These are phyloP conservation scores for Trametes maxima DNA, from an alignment of 768 basidiomycete species.

Conservation along the genomic window DNA sequence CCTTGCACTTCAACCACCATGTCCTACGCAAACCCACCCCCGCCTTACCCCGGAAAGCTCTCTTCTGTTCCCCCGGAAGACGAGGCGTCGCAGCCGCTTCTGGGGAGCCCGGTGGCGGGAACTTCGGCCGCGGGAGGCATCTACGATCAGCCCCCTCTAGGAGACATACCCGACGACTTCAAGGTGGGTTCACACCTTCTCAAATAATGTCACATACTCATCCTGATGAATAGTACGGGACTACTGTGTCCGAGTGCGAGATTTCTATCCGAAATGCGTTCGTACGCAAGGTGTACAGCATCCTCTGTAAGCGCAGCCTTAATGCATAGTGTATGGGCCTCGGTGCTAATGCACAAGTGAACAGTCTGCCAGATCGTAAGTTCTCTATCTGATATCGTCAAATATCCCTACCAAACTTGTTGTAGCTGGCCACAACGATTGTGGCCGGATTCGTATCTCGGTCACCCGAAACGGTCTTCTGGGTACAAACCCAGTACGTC, in stretches of 20 bases:
- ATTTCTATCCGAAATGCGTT: slow-evolving; percentile 82
- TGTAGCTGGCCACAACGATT: slow-evolving; percentile 70
- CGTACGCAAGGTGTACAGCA: slow-evolving; percentile 88
- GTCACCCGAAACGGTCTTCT: slow-evolving; percentile 59
- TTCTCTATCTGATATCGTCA: not conserved
- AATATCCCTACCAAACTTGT: not conserved
- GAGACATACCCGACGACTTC: slow-evolving; percentile 91
- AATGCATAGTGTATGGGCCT: not conserved
- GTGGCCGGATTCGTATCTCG: slow-evolving; percentile 74
- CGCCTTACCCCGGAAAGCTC: slow-evolving; percentile 29
- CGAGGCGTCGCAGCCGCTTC: slow-evolving; percentile 50
- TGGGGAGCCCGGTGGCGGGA: slow-evolving; percentile 42
- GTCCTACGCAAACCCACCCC: slow-evolving; percentile 29
- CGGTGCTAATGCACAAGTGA: not conserved
- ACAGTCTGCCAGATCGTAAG: slow-evolving; percentile 75
- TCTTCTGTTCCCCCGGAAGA: slow-evolving; percentile 21
- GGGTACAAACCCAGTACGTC: slow-evolving; percentile 72
- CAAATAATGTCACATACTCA: slow-evolving; percentile 12
- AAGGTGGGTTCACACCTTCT: slow-evolving; percentile 53
- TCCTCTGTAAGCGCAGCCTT: slow-evolving; percentile 65
- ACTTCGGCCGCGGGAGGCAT: slow-evolving; percentile 52
- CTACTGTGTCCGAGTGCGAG: slow-evolving; percentile 76
- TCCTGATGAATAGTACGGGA: slow-evolving; percentile 61
- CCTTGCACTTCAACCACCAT: slow-evolving; percentile 23
- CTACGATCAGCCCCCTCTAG: slow-evolving; percentile 72